phyloP scores from a whole-genome alignment of 495 filamentous ascomycete genomes.

The Aspergillus nidulans region DNA sequence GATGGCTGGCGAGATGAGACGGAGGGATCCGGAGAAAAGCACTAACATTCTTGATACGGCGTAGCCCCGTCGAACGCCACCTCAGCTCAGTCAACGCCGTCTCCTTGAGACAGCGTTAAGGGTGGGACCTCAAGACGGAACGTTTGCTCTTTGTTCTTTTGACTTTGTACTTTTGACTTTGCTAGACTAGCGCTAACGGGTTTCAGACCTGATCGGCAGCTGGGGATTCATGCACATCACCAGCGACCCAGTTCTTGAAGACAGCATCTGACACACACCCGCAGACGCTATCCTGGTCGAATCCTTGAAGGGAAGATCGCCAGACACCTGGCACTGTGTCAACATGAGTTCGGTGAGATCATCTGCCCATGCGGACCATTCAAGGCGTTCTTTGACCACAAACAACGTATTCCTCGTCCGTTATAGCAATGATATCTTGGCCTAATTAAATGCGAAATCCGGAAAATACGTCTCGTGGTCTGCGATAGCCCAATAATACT shows the following conservation, averaged over 20 bases:
- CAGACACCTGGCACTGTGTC: neutral
- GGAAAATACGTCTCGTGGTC: neutral
- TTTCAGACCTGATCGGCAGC: slow-evolving; percentile 21
- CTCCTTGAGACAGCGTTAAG: neutral
- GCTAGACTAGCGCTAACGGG: slow-evolving; percentile 6
- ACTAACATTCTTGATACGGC: neutral
- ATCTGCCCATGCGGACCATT: neutral
- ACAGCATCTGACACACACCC: neutral
- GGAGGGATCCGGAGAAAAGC: neutral
- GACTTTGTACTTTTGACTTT: slow-evolving; percentile 5
- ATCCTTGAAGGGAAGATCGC: slow-evolving; percentile 1
- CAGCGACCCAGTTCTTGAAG: neutral
- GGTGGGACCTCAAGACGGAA: neutral
- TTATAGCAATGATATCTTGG: neutral
- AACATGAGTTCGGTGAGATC: neutral
- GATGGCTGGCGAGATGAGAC: neutral
- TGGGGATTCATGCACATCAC: slow-evolving; percentile 21
- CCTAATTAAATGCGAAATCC: neutral
- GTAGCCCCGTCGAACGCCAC: neutral
- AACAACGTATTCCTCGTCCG: neutral
- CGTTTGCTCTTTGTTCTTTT: neutral
- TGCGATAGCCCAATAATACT: neutral
- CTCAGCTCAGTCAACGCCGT: neutral
- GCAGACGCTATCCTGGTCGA: neutral
- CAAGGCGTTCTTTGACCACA: neutral